phyloP scores from a whole-genome alignment of 2,329 filamentous ascomycete species.

The Coniochaeta ligniaria region DNA sequence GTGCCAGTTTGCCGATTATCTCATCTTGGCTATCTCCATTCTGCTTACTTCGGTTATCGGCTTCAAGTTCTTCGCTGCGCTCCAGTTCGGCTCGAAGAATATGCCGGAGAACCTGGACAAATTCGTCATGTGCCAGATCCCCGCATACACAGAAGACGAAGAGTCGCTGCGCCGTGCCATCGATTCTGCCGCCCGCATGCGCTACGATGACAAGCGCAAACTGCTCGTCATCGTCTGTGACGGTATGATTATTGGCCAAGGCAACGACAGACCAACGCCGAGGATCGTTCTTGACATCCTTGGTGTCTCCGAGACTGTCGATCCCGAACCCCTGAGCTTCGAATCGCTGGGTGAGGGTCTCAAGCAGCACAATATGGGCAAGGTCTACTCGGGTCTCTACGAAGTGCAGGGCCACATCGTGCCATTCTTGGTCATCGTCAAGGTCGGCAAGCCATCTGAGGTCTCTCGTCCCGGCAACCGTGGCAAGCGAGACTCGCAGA shows the following conservation, averaged over 20 bases:
- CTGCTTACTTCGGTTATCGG: conserved; percentile 74
- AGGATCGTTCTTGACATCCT: conserved; percentile 96
- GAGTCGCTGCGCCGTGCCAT: conserved; percentile 95
- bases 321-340: conserved; percentile 93
- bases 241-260: conserved; percentile 98
- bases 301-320: conserved; percentile 85
- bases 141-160: conserved; percentile 96
- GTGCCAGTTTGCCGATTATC: conserved; percentile 84
- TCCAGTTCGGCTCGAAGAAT: conserved; percentile 89
- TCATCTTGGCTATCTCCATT: conserved; percentile 78
- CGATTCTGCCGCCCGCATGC: conserved; percentile 90
- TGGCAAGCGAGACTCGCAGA: conserved; percentile 98
- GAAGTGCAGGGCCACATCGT: conserved; percentile 98
- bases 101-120: conserved; percentile 95
- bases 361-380: conserved; percentile 99
- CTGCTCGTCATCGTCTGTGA: conserved; percentile 88
- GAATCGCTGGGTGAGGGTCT: conserved; percentile 91
- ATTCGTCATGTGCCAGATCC: conserved; percentile 96
- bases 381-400: conserved; percentile 95
- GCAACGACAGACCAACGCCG: conserved; percentile 92
- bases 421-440: conserved; percentile 93
- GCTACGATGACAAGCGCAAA: conserved; percentile 97
- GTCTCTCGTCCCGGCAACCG: conserved; percentile 92
- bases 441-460: conserved; percentile 96
- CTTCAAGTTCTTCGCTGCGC: conserved; percentile 94